phyloP scores from a whole-genome alignment of 129 eudicot species.

The Tanacetum coccineum region DNA sequence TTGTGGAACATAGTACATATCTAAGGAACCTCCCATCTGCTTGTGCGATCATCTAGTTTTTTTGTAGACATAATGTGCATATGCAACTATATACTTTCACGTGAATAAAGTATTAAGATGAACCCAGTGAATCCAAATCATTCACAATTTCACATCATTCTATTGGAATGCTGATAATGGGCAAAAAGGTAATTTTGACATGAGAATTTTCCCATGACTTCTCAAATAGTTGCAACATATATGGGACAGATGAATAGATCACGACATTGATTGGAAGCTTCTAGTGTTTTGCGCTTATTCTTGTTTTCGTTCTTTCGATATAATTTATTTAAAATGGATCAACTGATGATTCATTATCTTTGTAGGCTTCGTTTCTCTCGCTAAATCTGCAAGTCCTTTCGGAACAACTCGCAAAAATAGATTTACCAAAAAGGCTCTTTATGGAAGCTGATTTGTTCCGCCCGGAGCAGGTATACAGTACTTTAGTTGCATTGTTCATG shows the following conservation, averaged over 20 bases:
- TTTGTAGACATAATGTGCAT: no score
- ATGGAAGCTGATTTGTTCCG: constrained; percentile 61
- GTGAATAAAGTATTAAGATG: no score
- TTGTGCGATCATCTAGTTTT: no score
- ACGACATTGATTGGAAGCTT: background rate
- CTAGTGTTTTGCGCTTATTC: background rate
- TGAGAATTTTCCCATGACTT: no score
- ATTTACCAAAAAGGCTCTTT: constrained; percentile 44
- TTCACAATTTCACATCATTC: no score
- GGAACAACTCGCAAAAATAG: constrained; percentile 60
- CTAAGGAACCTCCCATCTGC: no score
- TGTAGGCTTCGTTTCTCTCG: constrained; percentile 72
- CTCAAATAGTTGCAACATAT: no score
- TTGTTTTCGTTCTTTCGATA: background rate
- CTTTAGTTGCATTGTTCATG: background rate
- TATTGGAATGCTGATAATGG: no score
- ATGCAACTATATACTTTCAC: no score
- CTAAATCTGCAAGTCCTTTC: constrained; percentile 60
- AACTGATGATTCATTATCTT: background rate
- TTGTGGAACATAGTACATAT: no score
- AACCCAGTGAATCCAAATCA: no score
- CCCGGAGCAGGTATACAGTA: constrained; percentile 50
- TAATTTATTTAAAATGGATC: background rate
- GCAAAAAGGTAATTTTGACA: no score
- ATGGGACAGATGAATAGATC: background rate